phyloP scores from a whole-genome alignment of 768 basidiomycete genomes.

The Suillus hirtellus region DNA sequence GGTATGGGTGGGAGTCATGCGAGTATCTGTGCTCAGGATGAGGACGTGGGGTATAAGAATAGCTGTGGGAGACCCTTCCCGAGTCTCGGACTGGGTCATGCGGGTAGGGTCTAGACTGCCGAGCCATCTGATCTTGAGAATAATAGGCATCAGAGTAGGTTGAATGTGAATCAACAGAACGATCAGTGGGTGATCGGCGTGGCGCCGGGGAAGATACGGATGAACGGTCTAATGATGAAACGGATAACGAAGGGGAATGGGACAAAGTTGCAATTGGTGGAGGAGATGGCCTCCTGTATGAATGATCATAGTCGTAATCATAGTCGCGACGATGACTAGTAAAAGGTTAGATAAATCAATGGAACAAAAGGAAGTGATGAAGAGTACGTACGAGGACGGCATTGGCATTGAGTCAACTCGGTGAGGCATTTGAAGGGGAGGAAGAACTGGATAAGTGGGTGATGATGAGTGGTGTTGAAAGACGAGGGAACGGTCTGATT shows the following conservation, averaged over 20 bases:
- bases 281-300: slow-evolving; percentile 43
- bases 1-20: slow-evolving; percentile 35
- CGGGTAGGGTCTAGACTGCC: slow-evolving; percentile 33
- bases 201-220: slow-evolving; percentile 60
- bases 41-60: slow-evolving; percentile 28
- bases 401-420: slow-evolving; percentile 44
- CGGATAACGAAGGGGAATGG: slow-evolving; percentile 62
- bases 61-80: slow-evolving; percentile 37
- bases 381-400: slow-evolving; percentile 34
- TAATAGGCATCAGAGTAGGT: slow-evolving; percentile 40
- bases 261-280: slow-evolving; percentile 52
- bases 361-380: slow-evolving; percentile 16
- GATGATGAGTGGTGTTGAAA: slow-evolving; percentile 18
- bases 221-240: slow-evolving; percentile 60
- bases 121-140: slow-evolving; percentile 35
- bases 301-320: slow-evolving; percentile 42
- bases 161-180: slow-evolving; percentile 29
- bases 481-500: slow-evolving; percentile 31
- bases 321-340: slow-evolving; percentile 38
- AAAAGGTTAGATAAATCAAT: slow-evolving; percentile 26
- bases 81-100: slow-evolving; percentile 35
- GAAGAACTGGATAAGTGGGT: slow-evolving; percentile 18
- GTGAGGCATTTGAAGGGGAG: slow-evolving; percentile 46
- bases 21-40: slow-evolving; percentile 34
- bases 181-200: slow-evolving; percentile 41